Base-by-base conservation (phyloP, 371 early-diverging fungal species). In the Rhizopus stolonifer region DNA sequence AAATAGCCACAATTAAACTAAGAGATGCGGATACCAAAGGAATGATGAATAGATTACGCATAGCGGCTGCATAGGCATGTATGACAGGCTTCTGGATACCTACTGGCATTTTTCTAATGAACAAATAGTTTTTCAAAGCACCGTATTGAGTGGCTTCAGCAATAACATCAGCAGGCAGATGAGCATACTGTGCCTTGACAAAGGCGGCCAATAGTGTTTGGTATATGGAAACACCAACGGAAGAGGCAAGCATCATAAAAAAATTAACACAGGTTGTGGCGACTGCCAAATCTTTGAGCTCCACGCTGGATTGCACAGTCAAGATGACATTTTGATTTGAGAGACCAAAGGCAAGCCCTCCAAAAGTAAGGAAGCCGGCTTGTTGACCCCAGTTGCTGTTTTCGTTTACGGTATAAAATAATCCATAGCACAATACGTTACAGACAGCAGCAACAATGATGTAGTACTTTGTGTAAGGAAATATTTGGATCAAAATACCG, bases 271-370 rank as follows among this genome's bases (percentile, higher is more conserved):
- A 64, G 11, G 83, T 66, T 18, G 92, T 85, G 26, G 78, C 84
- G 17, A 88, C 69, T n/a, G 90, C 84, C 51, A 86, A 78, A 50
- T 84, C 79, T 40, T 65, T 65, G 24, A 61, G 57, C 14, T 44
- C 61, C 4, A 83, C 82, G 6, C 77, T 51, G 0, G 79, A 65
- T 65, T 88, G 90, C 4, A 74, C 77, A 0, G 74, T 83, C 19
- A 88, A 68, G 19, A 85, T 73, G 40, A 63, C 62, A 31, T 84
- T 82, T 61, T 89, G 86, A 60, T 86, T 78, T n/a, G 79, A 74
- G 18, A 85, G 46, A 31, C 89, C 89, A 18, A 84, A 60, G 22
- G 88, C 85, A 4, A 82, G 60, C 32, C 69, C 69, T 38, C 69
- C 64, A 15, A 72, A 61, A 1, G 65, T 46, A 15, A 77, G 49